A percentile compares a stretch with the other conserved stretches of the same genome.
These are phyloP conservation scores for Hansenula lynferdii DNA, from an alignment of 1,139 yeast species.

Conservation along the genomic window DNA sequence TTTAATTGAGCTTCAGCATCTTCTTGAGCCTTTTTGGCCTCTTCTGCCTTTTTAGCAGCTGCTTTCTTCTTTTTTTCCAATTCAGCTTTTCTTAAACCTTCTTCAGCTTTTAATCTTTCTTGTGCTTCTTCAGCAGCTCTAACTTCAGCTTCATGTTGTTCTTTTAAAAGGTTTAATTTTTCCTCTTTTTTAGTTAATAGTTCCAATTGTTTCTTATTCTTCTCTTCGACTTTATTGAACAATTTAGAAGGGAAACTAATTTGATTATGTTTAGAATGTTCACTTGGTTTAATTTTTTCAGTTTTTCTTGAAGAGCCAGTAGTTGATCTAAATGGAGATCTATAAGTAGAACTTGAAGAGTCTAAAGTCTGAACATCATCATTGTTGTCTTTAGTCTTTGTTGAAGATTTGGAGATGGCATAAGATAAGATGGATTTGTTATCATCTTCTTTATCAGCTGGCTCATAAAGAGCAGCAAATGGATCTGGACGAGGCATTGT, in stretches of 20 bases:
- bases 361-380: constrained; percentile 3
- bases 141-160: constrained; percentile 8
- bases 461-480: constrained; percentile 4
- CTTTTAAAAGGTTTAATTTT: constrained; percentile 4
- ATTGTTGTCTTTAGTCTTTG: not conserved
- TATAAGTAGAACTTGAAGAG: constrained; percentile 5
- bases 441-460: constrained; percentile 1
- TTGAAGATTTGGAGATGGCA: constrained; percentile 1
- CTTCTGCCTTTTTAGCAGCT: constrained; percentile 13
- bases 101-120: constrained; percentile 7
- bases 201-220: constrained; percentile 7
- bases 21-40: constrained; percentile 8
- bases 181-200: constrained; percentile 6
- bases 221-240: constrained; percentile 9
- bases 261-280: not conserved
- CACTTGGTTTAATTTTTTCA: constrained; percentile 1
- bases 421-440: constrained; percentile 1
- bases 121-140: constrained; percentile 7
- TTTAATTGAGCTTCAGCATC: constrained; percentile 4
- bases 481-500: constrained; percentile 9
- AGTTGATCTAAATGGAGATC: constrained; percentile 14
- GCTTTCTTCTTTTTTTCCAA: constrained; percentile 10
- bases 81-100: constrained; percentile 6
- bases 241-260: constrained; percentile 7
- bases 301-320: not conserved